Base-by-base conservation (phyloP, 306 rosid species). In the Lablab purpureus region DNA sequence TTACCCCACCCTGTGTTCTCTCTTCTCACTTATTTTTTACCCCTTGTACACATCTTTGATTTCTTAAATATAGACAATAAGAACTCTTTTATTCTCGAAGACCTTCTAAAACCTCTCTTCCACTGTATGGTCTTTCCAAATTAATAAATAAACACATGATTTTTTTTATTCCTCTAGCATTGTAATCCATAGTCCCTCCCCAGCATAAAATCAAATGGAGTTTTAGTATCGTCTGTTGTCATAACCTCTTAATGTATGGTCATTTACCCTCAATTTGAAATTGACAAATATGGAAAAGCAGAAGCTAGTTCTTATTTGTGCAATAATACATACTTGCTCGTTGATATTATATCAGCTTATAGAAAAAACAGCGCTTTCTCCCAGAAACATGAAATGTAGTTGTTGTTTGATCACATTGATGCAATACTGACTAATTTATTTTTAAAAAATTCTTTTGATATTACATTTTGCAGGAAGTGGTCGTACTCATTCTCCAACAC, bases 391-490 rank as follows among this genome's bases (percentile, higher is more conserved):
- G 58, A 51, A 19, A 22, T 59, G 27, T 45, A 17, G 14, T 81
- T 21, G n/a, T 80, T 41, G 11, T 12, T 65, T 12, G 34, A 10
- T 79, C 47, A 49, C 46, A 76, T 76, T 49, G 49, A n/a, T 69
- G 64, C 69, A 75, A 54, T 40, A 46, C 51, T 0, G 17, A 22
- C 27, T 67, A 37, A 47, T 59, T 64, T 66, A 83, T 10, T 55
- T 67, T 82, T 30, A 58, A 70, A 70, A 49, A 12, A 37, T 15
- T 56, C 28, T 76, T 36, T 64, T 34, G n/a, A n/a, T 22, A 17
- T 67, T 65, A 25, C 51, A 56, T 64, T 73, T 82, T 64, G 79
- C 79, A 94, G 98, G 89, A 82, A 74, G 64, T 76, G 89, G 80
- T 70, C 71, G 78, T 74, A 66, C 75, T 49, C 86, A 71, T 30